Percentiles rank a stretch among this genome's conserved stretches.
Evolutionary conservation across 441 rosid species (phyloP).

Genomic region (Eutrema salsugineum): DNA sequence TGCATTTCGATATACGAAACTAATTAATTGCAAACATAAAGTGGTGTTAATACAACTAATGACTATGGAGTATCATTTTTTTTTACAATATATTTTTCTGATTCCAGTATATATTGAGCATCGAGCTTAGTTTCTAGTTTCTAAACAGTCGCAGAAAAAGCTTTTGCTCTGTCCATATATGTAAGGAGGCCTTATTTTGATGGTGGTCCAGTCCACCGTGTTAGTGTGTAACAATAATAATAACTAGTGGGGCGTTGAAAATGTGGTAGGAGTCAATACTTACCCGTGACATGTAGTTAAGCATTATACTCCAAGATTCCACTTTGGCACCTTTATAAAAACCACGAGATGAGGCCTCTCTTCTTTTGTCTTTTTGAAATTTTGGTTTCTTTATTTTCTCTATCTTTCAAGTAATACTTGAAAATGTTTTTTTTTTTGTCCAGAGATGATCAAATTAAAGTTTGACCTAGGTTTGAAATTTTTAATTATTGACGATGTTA

Average conservation of each 20-base stretch:
- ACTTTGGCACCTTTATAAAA: conserved; percentile 23
- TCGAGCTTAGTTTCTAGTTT: neutral
- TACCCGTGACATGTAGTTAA: conserved; percentile 31
- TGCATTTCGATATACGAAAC: too few relatives aligned
- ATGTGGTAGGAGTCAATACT: conserved; percentile 10
- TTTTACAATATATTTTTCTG: neutral
- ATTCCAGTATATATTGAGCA: neutral
- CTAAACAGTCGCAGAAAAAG: neutral
- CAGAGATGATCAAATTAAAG: neutral
- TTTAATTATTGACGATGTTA: neutral
- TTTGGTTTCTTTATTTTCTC: neutral
- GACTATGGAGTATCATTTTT: too few relatives aligned
- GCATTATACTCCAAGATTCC: conserved; percentile 31
- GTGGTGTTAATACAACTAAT: too few relatives aligned
- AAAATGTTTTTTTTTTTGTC: neutral
- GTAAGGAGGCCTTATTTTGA: neutral
- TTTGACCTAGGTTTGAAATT: neutral
- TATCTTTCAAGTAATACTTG: neutral
- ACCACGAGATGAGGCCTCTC: conserved; percentile 29
- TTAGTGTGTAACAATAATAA: neutral
- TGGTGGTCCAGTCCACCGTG: conserved; percentile 18
- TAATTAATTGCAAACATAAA: too few relatives aligned
- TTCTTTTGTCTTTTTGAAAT: neutral
- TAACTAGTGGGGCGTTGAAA: conserved; percentile 19
- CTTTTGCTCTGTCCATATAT: neutral